Conservation (phyloP, 768 basidiomycete genomes). For the Mycena leptocephala region DNA sequence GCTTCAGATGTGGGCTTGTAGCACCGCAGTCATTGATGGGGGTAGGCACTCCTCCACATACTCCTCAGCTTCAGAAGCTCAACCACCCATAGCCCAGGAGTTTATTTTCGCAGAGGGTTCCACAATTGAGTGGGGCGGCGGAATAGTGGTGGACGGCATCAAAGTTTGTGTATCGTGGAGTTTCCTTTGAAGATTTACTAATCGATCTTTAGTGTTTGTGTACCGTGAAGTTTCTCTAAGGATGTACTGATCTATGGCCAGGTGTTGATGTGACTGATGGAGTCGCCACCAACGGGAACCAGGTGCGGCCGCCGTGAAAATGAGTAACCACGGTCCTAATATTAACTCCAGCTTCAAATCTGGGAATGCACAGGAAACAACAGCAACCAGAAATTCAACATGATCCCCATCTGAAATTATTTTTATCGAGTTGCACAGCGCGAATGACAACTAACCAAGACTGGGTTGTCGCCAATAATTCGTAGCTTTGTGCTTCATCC, state of each 20-base stretch:
- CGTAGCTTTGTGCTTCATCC: slow-evolving; percentile 5
- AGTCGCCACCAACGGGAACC: slow-evolving; percentile 5
- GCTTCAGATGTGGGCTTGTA: slow-evolving; percentile 16
- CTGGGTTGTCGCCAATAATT: too few species aligned
- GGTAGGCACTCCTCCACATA: slow-evolving; percentile 3
- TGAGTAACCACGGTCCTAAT: slow-evolving; percentile 2
- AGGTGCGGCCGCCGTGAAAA: slow-evolving; percentile 9
- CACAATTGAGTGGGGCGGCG: slow-evolving; percentile 10
- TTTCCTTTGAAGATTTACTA: not conserved
- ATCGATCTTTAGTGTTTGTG: slow-evolving; percentile 10
- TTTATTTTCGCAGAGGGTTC: slow-evolving; percentile 5
- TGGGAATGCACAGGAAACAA: too few species aligned
- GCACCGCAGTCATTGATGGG: not conserved
- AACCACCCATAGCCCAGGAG: slow-evolving; percentile 11
- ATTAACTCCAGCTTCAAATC: slow-evolving; percentile 11
- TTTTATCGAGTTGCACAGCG: too few species aligned
- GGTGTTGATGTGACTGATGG: too few species aligned
- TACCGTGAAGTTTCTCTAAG: slow-evolving; percentile 2
- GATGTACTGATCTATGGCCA: slow-evolving; percentile 5
- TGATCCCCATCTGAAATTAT: too few species aligned
- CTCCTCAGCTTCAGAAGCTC: slow-evolving; percentile 1
- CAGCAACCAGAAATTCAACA: too few species aligned
- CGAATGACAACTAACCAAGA: too few species aligned
- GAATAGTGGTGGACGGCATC: not conserved
- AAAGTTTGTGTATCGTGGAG: slow-evolving; percentile 9